Evolutionary conservation across 106 monocot genomes (phyloP).

Genomic region (Allium cepa): DNA sequence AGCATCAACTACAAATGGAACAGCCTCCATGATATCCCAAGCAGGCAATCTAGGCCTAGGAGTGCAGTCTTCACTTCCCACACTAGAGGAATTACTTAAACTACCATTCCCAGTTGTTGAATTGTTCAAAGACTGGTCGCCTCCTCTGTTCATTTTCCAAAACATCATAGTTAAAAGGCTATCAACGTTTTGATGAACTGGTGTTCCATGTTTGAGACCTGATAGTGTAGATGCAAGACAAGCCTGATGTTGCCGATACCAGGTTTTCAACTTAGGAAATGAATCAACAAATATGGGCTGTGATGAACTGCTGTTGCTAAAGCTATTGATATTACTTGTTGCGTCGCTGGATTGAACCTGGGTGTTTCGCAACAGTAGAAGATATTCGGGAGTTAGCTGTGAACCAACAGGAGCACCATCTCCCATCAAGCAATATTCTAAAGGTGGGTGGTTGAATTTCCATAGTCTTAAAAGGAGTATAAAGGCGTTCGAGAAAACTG

Average conservation of each 20-base stretch:
- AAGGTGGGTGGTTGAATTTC: constrained; percentile 95
- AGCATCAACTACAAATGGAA: constrained; percentile 97
- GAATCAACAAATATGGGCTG: constrained; percentile 84
- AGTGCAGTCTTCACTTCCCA: constrained; percentile 51
- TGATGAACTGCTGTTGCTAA: constrained; percentile 13
- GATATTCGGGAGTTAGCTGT: constrained; percentile 86
- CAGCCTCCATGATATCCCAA: constrained; percentile 99
- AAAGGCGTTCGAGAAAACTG: constrained; percentile 95
- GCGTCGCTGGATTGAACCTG: constrained; percentile 17
- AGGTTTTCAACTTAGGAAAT: constrained; percentile 87
- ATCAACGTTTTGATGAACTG: constrained; percentile 92
- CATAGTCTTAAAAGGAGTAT: constrained; percentile 87
- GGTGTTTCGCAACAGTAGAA: constrained; percentile 70
- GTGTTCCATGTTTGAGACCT: constrained; percentile 76
- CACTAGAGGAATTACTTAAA: constrained; percentile 68
- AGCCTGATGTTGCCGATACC: constrained; percentile 96
- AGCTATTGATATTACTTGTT: constrained; percentile 16
- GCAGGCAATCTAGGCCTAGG: constrained; percentile 73
- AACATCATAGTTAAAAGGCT: constrained; percentile 90
- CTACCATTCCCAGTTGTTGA: constrained; percentile 61
- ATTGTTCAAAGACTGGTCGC: constrained; percentile 42
- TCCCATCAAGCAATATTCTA: constrained; percentile 90
- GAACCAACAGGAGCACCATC: constrained; percentile 91
- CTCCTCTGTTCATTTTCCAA: constrained; percentile 64
- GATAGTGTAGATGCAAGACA: constrained; percentile 97